phyloP scores from a whole-genome alignment of 352 stramenopile genomes.

The Elongisporangium senticosum region DNA sequence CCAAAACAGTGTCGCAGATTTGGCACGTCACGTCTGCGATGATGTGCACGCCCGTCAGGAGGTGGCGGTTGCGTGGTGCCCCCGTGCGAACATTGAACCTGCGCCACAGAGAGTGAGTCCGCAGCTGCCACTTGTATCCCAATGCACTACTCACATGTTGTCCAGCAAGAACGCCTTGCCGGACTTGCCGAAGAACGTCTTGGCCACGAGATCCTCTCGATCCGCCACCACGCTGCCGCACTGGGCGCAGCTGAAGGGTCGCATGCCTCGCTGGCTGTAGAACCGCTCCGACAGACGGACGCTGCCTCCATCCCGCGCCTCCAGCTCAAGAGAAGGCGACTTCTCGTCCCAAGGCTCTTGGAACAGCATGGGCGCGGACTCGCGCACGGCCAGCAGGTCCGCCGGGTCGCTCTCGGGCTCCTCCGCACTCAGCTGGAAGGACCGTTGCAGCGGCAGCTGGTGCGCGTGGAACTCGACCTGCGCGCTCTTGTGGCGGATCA shows the following conservation, averaged over 20 bases:
- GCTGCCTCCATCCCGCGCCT: slow-evolving; percentile 12
- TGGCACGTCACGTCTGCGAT: slow-evolving; percentile 66
- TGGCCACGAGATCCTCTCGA: slow-evolving; percentile 66
- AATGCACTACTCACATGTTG: slow-evolving; percentile 45
- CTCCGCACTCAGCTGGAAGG: slow-evolving; percentile 5
- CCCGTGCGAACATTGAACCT: slow-evolving; percentile 73
- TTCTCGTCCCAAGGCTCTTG: slow-evolving; percentile 11
- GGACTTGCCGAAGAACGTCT: slow-evolving; percentile 71
- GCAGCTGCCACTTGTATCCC: not conserved
- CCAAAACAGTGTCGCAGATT: slow-evolving; percentile 53
- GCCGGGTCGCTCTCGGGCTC: slow-evolving; percentile 15
- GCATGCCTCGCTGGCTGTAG: slow-evolving; percentile 38
- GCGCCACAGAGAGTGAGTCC: slow-evolving; percentile 2
- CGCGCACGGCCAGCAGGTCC: slow-evolving; percentile 13
- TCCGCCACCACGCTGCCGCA: slow-evolving; percentile 62
- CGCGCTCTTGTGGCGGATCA: slow-evolving; percentile 61
- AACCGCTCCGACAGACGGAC: slow-evolving; percentile 40
- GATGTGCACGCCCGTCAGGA: slow-evolving; percentile 80
- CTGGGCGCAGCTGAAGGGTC: slow-evolving; percentile 51
- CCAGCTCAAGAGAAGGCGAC: slow-evolving; percentile 12
- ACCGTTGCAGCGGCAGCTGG: slow-evolving; percentile 16
- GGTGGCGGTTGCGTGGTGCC: slow-evolving; percentile 50
- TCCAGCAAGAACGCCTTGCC: slow-evolving; percentile 77
- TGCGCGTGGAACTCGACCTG: slow-evolving; percentile 65
- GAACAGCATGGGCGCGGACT: slow-evolving; percentile 1